Base-by-base conservation (phyloP, 176 grass and related monocot species). In the Tillandsia fasciculata region DNA sequence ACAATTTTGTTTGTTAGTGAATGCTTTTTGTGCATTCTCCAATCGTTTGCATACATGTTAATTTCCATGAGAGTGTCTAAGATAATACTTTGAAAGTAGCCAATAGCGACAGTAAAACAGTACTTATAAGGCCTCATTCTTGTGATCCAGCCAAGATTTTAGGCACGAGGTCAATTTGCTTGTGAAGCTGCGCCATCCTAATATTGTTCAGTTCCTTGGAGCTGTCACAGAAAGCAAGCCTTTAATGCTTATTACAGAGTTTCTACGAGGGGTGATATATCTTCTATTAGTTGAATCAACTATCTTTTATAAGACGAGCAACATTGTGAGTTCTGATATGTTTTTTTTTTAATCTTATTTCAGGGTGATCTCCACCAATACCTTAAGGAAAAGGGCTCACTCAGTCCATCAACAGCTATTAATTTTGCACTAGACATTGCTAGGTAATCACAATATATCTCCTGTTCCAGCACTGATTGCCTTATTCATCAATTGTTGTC, bases 351-450 rank as follows among this genome's bases (percentile, higher is more conserved):
- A 18, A 18, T 59, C n/a, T 17, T 59, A 20, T 63, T 79, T 70
- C 73, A 99, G 95, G 95, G 95, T 51, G 95, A 99, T 86, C 89
- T 99, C 74, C 95, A 99, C 82, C 95, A 99, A 76, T 86, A 94
- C 77, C 76, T 99, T 33, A 99, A 99, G 81, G 95, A 99, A 2
- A 99, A 94, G 77, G 82, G 90, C 29, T 69, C 87, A 52, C 89
- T 99, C 51, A 77, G 33, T 61, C 78, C 90, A 82, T 54, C 74
- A 70, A 78, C 66, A 15, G 87, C 95, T 65, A 50, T 99, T 74
- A 99, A 86, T 74, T 99, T 99, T 67, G 90, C 90, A 49, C 72
- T 94, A 72, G 95, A 99, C 64, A 99, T 99, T 29, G 95, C 95
- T 69, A 99, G 95, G 95, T 99, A 93, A 81, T 50, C 64, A 59